Conservation (phyloP, 208 protist species). For the Crithidia bombi region DNA sequence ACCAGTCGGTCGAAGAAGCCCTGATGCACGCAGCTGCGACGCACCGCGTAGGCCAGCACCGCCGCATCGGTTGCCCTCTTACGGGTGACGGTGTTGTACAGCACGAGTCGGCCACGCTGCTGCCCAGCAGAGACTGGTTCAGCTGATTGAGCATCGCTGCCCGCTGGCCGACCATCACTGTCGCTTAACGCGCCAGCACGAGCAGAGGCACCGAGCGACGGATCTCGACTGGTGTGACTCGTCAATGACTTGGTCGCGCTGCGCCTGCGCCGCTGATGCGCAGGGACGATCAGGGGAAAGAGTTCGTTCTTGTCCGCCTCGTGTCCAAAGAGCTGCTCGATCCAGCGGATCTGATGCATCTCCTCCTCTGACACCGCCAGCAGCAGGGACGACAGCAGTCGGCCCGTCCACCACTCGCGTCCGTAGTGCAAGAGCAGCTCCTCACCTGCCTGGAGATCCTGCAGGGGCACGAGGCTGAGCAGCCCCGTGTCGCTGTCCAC, state of each 20-base stretch:
- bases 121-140: background rate
- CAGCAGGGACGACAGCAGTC: slow-evolving; percentile 67
- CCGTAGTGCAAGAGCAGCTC: slow-evolving; percentile 89
- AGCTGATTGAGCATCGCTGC: background rate
- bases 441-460: slow-evolving; percentile 64
- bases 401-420: slow-evolving; percentile 86
- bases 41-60: slow-evolving; percentile 68
- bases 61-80: slow-evolving; percentile 62
- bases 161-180: background rate
- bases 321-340: slow-evolving; percentile 64
- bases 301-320: slow-evolving; percentile 49
- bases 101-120: slow-evolving; percentile 19
- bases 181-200: background rate
- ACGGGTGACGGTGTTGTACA: slow-evolving; percentile 70
- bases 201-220: no score
- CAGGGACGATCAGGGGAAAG: slow-evolving; percentile 61
- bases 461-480: slow-evolving; percentile 65
- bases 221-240: no score
- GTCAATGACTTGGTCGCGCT: background rate
- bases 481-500: slow-evolving; percentile 58
- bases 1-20: slow-evolving; percentile 55
- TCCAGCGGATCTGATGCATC: slow-evolving; percentile 64
- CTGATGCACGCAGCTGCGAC: slow-evolving; percentile 60
- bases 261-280: slow-evolving; percentile 21
- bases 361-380: slow-evolving; percentile 51